Evolutionary conservation across 2,329 filamentous ascomycete genomes (phyloP), one percentile per base, ranked within the genome.

Genomic region (Fusarium phyllophilum): DNA sequence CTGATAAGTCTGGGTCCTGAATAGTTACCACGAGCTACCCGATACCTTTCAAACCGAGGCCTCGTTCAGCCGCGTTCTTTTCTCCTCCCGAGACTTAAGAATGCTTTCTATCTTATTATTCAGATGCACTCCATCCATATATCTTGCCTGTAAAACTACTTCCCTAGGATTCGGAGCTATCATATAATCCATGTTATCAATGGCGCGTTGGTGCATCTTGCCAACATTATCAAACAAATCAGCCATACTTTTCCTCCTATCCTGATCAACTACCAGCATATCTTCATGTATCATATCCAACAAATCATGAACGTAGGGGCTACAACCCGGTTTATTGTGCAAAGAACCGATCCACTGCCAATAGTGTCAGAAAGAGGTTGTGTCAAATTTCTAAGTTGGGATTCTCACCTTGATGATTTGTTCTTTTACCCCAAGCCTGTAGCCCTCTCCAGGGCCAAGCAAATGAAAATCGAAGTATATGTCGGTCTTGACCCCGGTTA

Each of bases 151-250:
- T 9, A 36, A 8, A 15, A 11, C 20, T 15, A 26, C n/a, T 15
- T 36, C 31, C 13, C 6, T 52, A 5, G n/a, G 5, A 12, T 52
- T 31, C 9, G 9, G n/a, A 22, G 3, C 1, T 15, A 2, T 36
- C 0, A 52, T 10, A 12, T 52, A 52, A 3, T 15, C 31, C 1
- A 36, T 3, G 18, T 3, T 22, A 20, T 52, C 3, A 2, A 52
- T 6, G 6, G 13, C 18, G 13, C 49, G 31, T 14, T 52, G 17
- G 5, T 52, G 31, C 31, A 52, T 36, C 10, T 52, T 2, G 3
- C 6, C 17, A 26, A 36, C 7, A 26, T 0, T 12, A 8, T 36
- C n/a, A 26, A 36, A 8, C 6, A 52, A 20, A 1, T 2, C 31
- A 11, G n/a, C 6, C n/a, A 36, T 36, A 15, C 49, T 26, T 20